Evolutionary conservation across 768 basidiomycete species (phyloP), one percentile per base, ranked within the genome.

Genomic region (Boletus speciosus): DNA sequence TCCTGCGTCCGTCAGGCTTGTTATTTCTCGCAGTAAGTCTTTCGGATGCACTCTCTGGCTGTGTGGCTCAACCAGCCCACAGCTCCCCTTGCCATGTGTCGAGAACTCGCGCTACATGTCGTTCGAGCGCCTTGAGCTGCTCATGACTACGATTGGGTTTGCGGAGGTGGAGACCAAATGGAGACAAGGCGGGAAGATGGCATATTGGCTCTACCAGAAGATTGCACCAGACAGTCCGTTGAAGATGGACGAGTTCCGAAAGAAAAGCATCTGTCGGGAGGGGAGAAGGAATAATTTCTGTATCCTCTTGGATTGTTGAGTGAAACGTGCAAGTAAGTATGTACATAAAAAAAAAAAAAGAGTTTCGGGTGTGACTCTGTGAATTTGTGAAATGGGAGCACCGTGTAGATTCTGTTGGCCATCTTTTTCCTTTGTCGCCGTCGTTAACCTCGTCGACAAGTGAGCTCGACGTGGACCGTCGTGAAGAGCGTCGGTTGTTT

Each of bases 61-160:
- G 51, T 36, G 49, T 38, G 32, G 11, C 60, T 67, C 35, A 66
- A 27, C 16, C 27, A 36, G 9, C 27, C n/a, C 14, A 43, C 53
- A 92, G 90, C 82, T 97, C 11, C 94, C 94, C 3, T 75, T 87
- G 16, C 86, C 94, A 4, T 97, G 94, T 66, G 78, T 95, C 14
- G 68, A 76, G 29, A 97, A 97, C 68, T 95, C 93, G 5, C 82
- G 94, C 14, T 95, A 94, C 66, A 71, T 91, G 58, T 81, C 85
- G 10, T 74, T 80, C 16, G 78, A 81, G 19, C 79, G 79, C 42
- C 76, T 94, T 7, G 70, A 69, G 23, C 66, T 66, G 3, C 71
- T 92, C 40, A 85, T 92, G 85, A 52, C 64, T 0, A 62, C 71
- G 6, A 65, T 92, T 6, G 90, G 90, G 0, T 94, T 93, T 64